Evolutionary conservation across 2,329 filamentous ascomycete genomes (phyloP), one percentile per base, ranked within the genome.

Genomic region (Emericellopsis atlantica): DNA sequence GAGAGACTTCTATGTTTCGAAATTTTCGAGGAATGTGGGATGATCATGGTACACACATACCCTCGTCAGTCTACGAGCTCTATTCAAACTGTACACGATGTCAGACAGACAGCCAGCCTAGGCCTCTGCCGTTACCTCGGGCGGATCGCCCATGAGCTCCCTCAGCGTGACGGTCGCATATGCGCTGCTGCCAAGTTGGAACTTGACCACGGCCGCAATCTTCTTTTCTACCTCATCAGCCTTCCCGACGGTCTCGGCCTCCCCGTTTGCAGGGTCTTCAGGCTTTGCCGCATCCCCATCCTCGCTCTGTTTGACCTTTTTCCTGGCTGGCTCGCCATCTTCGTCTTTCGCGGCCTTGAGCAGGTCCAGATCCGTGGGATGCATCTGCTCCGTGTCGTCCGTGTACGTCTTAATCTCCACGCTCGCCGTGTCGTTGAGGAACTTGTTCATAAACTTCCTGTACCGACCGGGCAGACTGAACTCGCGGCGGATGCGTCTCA

Each of bases 391-490:
- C 29, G 81, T 76, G 26, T 81, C 77, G 23, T 79, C 72, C 4
- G 56, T 54, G 55, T 95, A 96, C 5, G 68, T 62, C 53, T 74
- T 79, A 10, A 95, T 74, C 44, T 85, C 75, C 43, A 79, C 81
- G 10, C 70, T 74, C 7, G 85, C 74, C 7, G 69, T 60, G 11
- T 26, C 37, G 6, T 18, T 33, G 38, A 79, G 67, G 52, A 88
- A 85, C 18, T 73, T 72, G 29, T 84, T 79, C 49, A 96, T 73
- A 23, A 95, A 56, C 59, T 90, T 92, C 46, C 92, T 78, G 60
- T 98, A 98, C 22, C 82, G 77, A 3, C 92, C 93, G 38, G 83
- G 85, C 2, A 98, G 69, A 57, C 85, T 94, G 54, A 92, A 82
- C 52, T 96, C 92, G 54, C 82, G 83, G 64, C 89, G 87, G 40